Evolutionary conservation across 495 filamentous ascomycete genomes (phyloP), one percentile per base, ranked within the genome.

Genomic region (Neurospora intermedia): DNA sequence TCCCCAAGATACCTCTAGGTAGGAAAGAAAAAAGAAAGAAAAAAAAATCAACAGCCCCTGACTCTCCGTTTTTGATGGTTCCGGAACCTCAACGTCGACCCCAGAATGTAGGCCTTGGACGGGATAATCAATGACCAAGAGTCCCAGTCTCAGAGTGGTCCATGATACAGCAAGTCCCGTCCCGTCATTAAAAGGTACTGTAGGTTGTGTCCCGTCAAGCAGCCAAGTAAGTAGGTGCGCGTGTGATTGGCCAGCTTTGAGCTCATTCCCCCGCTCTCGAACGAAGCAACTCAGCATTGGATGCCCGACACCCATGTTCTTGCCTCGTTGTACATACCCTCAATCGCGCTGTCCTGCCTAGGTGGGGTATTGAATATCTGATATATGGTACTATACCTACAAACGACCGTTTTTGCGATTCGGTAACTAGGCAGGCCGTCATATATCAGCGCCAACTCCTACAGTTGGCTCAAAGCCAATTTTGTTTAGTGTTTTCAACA

Each of bases 171-270:
- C 27, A 31, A 6, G 54, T 62, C 27, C 54, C 54, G 27, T 62
- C 54, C 54, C 54, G 54, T 62, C 54, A 35, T 62, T 38, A 38
- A 6, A 6, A 38, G 35, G 35, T 31, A 31, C 27, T 31, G 27
- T 38, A 38, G 35, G 35, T 38, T 18, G 54, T 62, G 54, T 62
- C 15, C 27, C 54, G 27, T 62, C 15, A 35, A 62, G 54, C 13
- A 31, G 13, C 54, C 54, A 35, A 62, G 54, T 18, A 71, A 59
- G 39, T 15, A 41, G 69, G 6, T 31, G 62, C 13, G 72, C 18
- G 42, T 71, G 15, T 70, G 66, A 73, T 73, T 73, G 72, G 72
- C n/a, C 72, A 69, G 43, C 46, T 38, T 35, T 54, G 72, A 46
- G 46, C 72, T 59, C 16, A 31, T 71, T n/a, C 38, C 69, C 69